A percentile compares a stretch with the other conserved stretches of the same genome.
Evolutionary conservation across 1,284 basidiomycete species (phyloP).

Genomic region (Microbotryum silenes-acaulis): DNA sequence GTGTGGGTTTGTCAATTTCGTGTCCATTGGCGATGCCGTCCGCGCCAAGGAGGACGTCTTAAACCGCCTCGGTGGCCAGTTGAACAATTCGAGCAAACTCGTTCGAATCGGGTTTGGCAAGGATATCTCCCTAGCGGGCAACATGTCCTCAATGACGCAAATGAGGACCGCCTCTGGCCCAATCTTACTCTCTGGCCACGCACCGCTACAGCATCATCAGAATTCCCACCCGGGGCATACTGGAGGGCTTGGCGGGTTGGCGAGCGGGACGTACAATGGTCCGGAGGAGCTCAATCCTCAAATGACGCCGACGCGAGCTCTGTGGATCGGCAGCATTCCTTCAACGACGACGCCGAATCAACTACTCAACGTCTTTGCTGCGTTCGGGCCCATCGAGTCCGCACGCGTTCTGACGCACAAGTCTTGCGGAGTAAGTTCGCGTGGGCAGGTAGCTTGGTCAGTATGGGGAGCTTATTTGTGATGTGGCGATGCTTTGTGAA

Average conservation of each 20-base stretch:
- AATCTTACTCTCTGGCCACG: constrained; percentile 1
- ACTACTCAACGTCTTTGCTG: constrained; percentile 80
- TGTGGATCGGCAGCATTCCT: constrained; percentile 95
- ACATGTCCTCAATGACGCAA: constrained; percentile 42
- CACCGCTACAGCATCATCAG: not conserved
- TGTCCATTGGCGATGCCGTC: constrained; percentile 86
- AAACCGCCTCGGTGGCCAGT: constrained; percentile 81
- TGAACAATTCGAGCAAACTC: constrained; percentile 78
- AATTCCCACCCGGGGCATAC: too few relatives aligned
- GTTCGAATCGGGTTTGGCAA: constrained; percentile 97
- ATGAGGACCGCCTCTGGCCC: constrained; percentile 16
- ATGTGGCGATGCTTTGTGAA: too few relatives aligned
- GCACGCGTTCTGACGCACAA: constrained; percentile 93
- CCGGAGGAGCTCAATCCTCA: constrained; percentile 20
- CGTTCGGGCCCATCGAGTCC: constrained; percentile 94
- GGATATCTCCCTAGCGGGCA: constrained; percentile 77
- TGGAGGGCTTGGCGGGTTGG: too few relatives aligned
- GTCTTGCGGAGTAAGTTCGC: constrained; percentile 64
- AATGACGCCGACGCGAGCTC: constrained; percentile 74
- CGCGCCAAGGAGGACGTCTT: constrained; percentile 93
- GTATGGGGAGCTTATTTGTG: not conserved
- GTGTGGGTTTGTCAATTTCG: constrained; percentile 98
- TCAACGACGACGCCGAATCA: constrained; percentile 85
- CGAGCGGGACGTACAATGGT: not conserved
- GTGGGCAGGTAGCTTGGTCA: not conserved